Base-by-base conservation (phyloP, 371 early-diverging fungal genomes). In the Mucor velutinosus region DNA sequence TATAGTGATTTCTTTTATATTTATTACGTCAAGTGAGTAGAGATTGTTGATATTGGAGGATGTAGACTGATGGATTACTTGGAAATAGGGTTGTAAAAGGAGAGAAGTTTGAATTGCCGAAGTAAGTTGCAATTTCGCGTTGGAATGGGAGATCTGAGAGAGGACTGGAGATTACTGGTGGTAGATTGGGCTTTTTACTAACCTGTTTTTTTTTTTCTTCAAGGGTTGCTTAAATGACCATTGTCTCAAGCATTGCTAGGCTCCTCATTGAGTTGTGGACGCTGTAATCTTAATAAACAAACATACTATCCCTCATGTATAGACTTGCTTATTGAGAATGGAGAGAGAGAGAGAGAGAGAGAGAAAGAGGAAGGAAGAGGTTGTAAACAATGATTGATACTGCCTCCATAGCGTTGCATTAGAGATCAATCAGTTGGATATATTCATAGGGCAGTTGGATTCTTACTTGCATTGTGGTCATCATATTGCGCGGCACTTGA, bases 1-100 rank as follows among this genome's bases (percentile, higher is more conserved):
- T 99, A 99, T 78, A 87, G 87, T 71, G 99, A 99, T 83, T 99
- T 99, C 79, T 98, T 99, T 83, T 95, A 94, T 67, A 89, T 98
- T 53, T 99, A 99, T 83, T 93, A 96, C 67, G 92, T 91, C 67
- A 93, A 88, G 93, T 93, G 84, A 82, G 86, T 71, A 14, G 37
- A 37, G 35, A 25, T 25, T 32, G 1, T 7, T 39, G 14, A 19
- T n/a, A 29, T 56, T 39, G 2, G 15, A 32, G 14, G 33, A 10
- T 10, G 1, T 47, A n/a, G 4, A 27, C 15, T 29, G 27, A 12
- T 49, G 8, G 0, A 51, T 55, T 29, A 29, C 3, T 27, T 27
- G 27, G 1, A 27, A 2, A 27, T 78, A 93, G 93, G 74, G 95
- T 97, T 4, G 70, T 96, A 69, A 90, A 93, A 70, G 97, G 97